A percentile compares a stretch with the other conserved stretches of the same genome.
Conservation (phyloP, 768 basidiomycete genomes). For the Hericium coralloides region DNA sequence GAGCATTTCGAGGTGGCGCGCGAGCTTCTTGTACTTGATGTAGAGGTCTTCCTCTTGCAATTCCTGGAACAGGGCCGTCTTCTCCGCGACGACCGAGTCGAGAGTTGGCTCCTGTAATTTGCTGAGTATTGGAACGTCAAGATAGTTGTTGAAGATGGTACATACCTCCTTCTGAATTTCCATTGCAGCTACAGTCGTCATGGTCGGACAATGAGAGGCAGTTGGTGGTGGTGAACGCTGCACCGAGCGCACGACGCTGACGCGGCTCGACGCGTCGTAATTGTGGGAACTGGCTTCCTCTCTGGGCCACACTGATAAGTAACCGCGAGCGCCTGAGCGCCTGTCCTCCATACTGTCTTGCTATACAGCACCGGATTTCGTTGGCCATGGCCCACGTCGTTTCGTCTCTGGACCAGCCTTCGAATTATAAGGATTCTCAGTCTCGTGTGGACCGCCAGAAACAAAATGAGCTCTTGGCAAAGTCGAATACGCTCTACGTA, state of each 20-base stretch:
- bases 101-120: conserved; percentile 75
- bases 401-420: conserved; percentile 77
- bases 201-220: conserved; percentile 23
- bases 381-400: conserved; percentile 51
- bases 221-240: neutral
- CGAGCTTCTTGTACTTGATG: conserved; percentile 94
- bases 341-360: neutral
- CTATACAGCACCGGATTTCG: neutral
- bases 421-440: conserved; percentile 95
- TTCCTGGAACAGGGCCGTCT: conserved; percentile 78
- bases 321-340: neutral
- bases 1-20: conserved; percentile 91
- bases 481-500: conserved; percentile 88
- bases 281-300: conserved; percentile 3
- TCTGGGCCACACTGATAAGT: neutral
- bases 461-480: conserved; percentile 73
- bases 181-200: conserved; percentile 83
- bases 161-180: conserved; percentile 73
- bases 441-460: conserved; percentile 66
- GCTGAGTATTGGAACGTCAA: neutral
- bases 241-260: conserved; percentile 9
- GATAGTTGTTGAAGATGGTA: conserved; percentile 2
- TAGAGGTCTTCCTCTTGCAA: conserved; percentile 89
- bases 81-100: conserved; percentile 81
- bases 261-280: conserved; percentile 11